Base-by-base conservation (phyloP, 441 rosid species). In the Euphorbia corollata region DNA sequence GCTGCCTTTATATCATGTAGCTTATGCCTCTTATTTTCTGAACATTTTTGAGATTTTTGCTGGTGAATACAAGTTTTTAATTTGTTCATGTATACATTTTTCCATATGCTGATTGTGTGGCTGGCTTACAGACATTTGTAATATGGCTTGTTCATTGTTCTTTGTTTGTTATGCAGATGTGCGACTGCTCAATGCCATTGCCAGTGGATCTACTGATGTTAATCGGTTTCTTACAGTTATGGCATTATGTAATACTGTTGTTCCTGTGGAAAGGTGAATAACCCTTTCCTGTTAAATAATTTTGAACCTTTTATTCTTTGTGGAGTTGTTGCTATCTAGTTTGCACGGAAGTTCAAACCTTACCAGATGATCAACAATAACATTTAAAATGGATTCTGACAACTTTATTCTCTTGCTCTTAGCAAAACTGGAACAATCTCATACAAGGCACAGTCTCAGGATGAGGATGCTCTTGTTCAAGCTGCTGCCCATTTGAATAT, bases 371-470 rank as follows among this genome's bases (percentile, higher is more conserved):
- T 67, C 38, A 53, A 48, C 23, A 6, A 34, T 24, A 47, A 59
- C 24, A 50, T 36, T 3, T 50, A 41, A 4, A 68, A 67, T 22
- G 13, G 9, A 48, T 61, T 71, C 39, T 70, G 15, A 23, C 41
- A 59, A 58, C 36, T 38, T 64, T 53, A 61, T 67, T 34, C n/a
- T 48, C 43, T 71, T 75, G 53, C 75, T 60, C 67, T 67, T 74
- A 95, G 99, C 79, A 95, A 95, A 86, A 79, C 86, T 73, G 97
- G 99, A 72, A 81, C 77, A 68, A 77, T 88, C 63, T 73, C 74
- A 45, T 95, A 92, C 82, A 92, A 92, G 81, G 97, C 99, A 7
- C 99, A 95, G 75, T 95, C 99, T 74, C 98, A 90, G 81, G 99
- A 95, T 77, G 99, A 95, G 79, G 97, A 95, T 48, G 99, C 99